Evolutionary conservation across 2,329 filamentous ascomycete species (phyloP).

Genomic region (Tolypocladium guangdongense): DNA sequence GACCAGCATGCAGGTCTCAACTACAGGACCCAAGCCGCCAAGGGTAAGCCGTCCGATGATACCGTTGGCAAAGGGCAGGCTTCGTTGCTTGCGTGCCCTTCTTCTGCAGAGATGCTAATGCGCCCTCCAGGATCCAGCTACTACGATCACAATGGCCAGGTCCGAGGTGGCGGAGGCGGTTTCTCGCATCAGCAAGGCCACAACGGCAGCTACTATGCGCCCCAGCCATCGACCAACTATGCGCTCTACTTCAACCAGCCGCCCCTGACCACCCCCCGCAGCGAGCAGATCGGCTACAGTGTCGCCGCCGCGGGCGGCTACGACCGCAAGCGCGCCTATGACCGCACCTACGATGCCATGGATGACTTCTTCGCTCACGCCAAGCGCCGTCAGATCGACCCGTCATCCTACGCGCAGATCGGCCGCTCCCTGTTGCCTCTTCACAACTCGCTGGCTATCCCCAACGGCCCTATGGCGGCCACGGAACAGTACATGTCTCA

Average conservation of each 20-base stretch:
- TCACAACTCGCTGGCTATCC: slow-evolving; percentile 58
- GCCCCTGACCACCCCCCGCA: slow-evolving; percentile 38
- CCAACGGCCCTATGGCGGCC: slow-evolving; percentile 35
- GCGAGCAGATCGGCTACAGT: slow-evolving; percentile 55
- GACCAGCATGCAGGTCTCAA: slow-evolving; percentile 42
- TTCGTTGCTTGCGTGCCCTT: not conserved
- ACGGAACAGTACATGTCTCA: slow-evolving; percentile 44
- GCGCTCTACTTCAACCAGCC: slow-evolving; percentile 72
- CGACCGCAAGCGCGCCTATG: slow-evolving; percentile 71
- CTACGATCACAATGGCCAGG: slow-evolving; percentile 55
- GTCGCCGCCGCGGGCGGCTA: slow-evolving; percentile 41
- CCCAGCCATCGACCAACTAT: slow-evolving; percentile 45
- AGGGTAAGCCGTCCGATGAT: slow-evolving; percentile 32
- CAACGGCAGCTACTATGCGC: slow-evolving; percentile 43
- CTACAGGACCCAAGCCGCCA: slow-evolving; percentile 42
- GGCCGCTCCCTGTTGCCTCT: slow-evolving; percentile 79
- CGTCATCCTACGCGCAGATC: slow-evolving; percentile 80
- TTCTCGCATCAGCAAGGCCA: slow-evolving; percentile 48
- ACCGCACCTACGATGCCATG: slow-evolving; percentile 77
- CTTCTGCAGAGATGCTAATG: slow-evolving; percentile 1
- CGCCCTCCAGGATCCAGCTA: slow-evolving; percentile 40
- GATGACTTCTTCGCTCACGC: slow-evolving; percentile 91
- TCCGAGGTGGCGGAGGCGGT: slow-evolving; percentile 43
- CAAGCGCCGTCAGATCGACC: slow-evolving; percentile 85
- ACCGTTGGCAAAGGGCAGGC: not conserved